Evolutionary conservation across 2,329 filamentous ascomycete species (phyloP).

Genomic region (Byssothecium circinans): DNA sequence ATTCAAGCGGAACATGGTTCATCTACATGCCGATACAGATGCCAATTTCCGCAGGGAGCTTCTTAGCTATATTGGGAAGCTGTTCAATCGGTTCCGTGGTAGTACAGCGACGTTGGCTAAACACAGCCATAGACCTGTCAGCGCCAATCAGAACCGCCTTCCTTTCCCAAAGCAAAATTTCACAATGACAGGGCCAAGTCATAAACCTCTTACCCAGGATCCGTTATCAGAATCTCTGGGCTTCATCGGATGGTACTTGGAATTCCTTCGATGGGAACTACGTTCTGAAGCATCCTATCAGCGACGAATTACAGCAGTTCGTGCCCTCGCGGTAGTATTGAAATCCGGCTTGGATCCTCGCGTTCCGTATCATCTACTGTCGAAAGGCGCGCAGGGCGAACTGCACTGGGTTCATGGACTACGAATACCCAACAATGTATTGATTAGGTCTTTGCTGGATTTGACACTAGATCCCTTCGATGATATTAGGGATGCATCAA

Average conservation of each 20-base stretch:
- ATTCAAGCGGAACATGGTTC: slow-evolving; percentile 66
- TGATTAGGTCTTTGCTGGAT: slow-evolving; percentile 70
- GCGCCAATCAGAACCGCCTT: slow-evolving; percentile 9
- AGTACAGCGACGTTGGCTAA: slow-evolving; percentile 38
- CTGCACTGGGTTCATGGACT: slow-evolving; percentile 54
- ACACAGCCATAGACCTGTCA: slow-evolving; percentile 10
- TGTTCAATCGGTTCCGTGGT: slow-evolving; percentile 68
- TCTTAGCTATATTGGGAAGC: slow-evolving; percentile 70
- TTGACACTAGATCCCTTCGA: slow-evolving; percentile 89
- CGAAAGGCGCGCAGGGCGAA: slow-evolving; percentile 54
- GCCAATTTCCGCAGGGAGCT: slow-evolving; percentile 84
- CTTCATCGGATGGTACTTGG: slow-evolving; percentile 75
- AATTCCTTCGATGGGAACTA: slow-evolving; percentile 73
- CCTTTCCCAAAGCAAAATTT: slow-evolving; percentile 20
- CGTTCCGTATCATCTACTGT: slow-evolving; percentile 42
- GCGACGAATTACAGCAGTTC: slow-evolving; percentile 79
- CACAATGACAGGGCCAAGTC: slow-evolving; percentile 1
- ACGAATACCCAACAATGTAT: slow-evolving; percentile 44
- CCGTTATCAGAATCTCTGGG: slow-evolving; percentile 55
- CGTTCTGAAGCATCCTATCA: slow-evolving; percentile 85
- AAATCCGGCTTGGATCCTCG: slow-evolving; percentile 66
- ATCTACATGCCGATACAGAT: slow-evolving; percentile 81
- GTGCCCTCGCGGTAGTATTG: slow-evolving; percentile 67
- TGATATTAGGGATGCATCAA: slow-evolving; percentile 69
- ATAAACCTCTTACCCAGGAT: slow-evolving; percentile 9